Evolutionary conservation across 108 stramenopile species (phyloP), one percentile per base, ranked within the genome.

Genomic region (Cyclotella cryptica): DNA sequence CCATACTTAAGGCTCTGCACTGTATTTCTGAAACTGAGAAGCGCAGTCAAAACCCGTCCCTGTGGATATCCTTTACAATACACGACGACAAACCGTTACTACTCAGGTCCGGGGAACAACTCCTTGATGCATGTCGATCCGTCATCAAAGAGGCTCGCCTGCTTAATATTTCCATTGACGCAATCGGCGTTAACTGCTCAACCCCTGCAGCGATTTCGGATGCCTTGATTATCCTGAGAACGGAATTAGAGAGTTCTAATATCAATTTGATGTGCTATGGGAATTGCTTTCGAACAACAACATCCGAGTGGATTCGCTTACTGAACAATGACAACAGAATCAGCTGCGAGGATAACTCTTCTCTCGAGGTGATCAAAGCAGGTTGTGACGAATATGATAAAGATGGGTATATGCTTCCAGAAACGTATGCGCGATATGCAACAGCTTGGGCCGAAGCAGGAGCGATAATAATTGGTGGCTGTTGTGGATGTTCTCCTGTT

Each of bases 151-250:
- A 57, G 26, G 49, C 79, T 10, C n/a, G 19, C 12, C 0, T 27
- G 21, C 65, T 58, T 19, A 72, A 70, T n/a, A 39, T 84, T 41
- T 39, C 61, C 22, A 43, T 84, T 21, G 74, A 80, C 28, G 79
- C 79, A 24, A 70, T 84, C 17, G 84, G 84, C 17, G 49, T 84
- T 68, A 84, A 84, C 42, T 84, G 84, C 69, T 80, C 84, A 17
- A 24, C 79, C 21, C 84, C 84, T 26, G 24, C 62, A 28, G 72
- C 84, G 43, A 80, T 84, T 24, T 76, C 84, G 3, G 29, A 27
- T 18, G 84, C 84, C 5, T 49, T 84, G 30, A 28, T 21, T 24
- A 61, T 61, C 13, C 52, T 84, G 17, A 53, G 27, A 54, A 61
- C 39, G 30, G 42, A 42, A 39, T 26, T 59, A 10, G 21, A 66